These are phyloP conservation scores for Hemileccinum impolitum DNA, from an alignment of 768 basidiomycete genomes.

Conservation along the genomic window DNA sequence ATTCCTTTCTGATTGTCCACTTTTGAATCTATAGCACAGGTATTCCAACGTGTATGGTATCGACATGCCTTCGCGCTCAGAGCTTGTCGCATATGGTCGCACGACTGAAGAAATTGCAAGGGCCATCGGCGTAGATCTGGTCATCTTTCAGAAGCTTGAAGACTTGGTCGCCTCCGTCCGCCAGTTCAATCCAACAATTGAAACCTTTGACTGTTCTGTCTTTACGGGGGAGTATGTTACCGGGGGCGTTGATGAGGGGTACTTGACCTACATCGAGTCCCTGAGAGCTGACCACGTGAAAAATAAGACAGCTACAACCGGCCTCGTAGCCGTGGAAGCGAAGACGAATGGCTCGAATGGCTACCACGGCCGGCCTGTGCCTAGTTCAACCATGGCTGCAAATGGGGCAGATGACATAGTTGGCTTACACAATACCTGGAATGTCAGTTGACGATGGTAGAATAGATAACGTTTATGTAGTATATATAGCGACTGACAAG, in stretches of 20 bases:
- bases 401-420: slow-evolving; percentile 75
- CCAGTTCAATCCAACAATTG: slow-evolving; percentile 75
- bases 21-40: slow-evolving; percentile 34
- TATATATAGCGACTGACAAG: neutral
- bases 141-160: slow-evolving; percentile 90
- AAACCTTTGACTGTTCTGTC: slow-evolving; percentile 91
- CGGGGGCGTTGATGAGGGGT: slow-evolving; percentile 82
- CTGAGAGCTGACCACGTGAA: slow-evolving; percentile 82
- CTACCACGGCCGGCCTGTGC: slow-evolving; percentile 17
- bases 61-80: slow-evolving; percentile 96
- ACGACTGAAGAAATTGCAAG: slow-evolving; percentile 67
- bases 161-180: slow-evolving; percentile 86
- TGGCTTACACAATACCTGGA: slow-evolving; percentile 75
- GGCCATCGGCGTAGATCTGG: slow-evolving; percentile 90
- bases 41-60: slow-evolving; percentile 97
- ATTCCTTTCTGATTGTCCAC: neutral
- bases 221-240: slow-evolving; percentile 98
- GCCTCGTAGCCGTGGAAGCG: slow-evolving; percentile 32
- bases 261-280: slow-evolving; percentile 71
- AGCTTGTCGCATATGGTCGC: slow-evolving; percentile 85
- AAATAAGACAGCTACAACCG: slow-evolving; percentile 40
- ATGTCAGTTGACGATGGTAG: slow-evolving; percentile 30
- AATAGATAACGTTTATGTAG: slow-evolving; percentile 1
- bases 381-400: slow-evolving; percentile 40
- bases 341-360: slow-evolving; percentile 27